These are phyloP conservation scores for Ascochyta lentis DNA, from an alignment of 2,329 filamentous ascomycete genomes.

Conservation along the genomic window DNA sequence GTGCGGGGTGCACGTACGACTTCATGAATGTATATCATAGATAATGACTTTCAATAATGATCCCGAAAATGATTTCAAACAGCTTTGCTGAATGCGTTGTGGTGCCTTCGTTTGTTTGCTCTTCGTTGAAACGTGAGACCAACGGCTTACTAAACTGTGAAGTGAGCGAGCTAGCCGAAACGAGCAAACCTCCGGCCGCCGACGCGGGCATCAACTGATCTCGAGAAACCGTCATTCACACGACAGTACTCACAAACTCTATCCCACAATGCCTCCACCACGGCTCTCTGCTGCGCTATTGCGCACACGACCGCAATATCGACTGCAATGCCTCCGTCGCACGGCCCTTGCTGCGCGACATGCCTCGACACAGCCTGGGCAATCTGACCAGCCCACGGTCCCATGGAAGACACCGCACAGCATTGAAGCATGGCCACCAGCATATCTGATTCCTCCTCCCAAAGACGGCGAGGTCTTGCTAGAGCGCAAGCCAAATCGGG, in stretches of 20 bases:
- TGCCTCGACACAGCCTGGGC: conserved; percentile 31
- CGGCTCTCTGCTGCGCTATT: conserved; percentile 31
- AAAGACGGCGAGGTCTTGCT: conserved; percentile 45
- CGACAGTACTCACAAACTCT: conserved; percentile 7
- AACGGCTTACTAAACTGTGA: neutral
- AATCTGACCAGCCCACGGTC: conserved; percentile 35
- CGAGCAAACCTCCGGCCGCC: conserved; percentile 18
- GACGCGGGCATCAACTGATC: conserved; percentile 22
- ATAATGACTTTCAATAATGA: conserved; percentile 4
- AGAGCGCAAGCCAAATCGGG: conserved; percentile 43
- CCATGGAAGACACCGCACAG: conserved; percentile 50
- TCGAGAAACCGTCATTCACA: conserved; percentile 17
- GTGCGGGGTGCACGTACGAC: conserved; percentile 5
- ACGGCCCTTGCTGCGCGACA: conserved; percentile 26
- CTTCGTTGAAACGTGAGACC: neutral
- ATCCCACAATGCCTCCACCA: conserved; percentile 36
- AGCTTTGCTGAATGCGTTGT: neutral
- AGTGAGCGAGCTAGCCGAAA: neutral
- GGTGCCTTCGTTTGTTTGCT: neutral
- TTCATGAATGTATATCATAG: conserved; percentile 12
- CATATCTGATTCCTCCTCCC: conserved; percentile 44
- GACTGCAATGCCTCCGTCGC: conserved; percentile 33
- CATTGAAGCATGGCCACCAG: conserved; percentile 43
- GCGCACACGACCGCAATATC: conserved; percentile 30
- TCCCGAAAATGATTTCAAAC: neutral